Base-by-base conservation (phyloP, 352 stramenopile genomes). In the Phytophthora cryptogea region DNA sequence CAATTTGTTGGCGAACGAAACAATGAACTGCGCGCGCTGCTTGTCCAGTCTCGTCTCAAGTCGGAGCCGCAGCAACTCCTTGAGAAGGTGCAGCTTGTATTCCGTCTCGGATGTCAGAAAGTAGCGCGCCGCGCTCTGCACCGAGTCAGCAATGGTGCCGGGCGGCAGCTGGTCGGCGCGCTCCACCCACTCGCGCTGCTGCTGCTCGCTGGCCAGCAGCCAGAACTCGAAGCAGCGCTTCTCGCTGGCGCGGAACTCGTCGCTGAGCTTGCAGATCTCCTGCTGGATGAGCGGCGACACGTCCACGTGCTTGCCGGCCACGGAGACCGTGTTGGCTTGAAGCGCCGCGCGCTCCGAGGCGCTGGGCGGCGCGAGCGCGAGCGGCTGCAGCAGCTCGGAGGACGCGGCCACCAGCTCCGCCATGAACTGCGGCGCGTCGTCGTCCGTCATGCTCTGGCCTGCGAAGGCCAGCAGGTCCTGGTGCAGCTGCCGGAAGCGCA, bases 281-380 rank as follows among this genome's bases (percentile, higher is more conserved):
- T 91, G 76, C 54, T 92, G 83, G 57, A 94, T 92, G n/a, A 84
- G 54, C 3, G 81, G 68, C 20, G 83, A 90, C 39, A 94, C 76
- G 44, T 91, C 76, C 27, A 94, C 69, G 59, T 70, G 80, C 55
- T 89, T 90, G 27, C 80, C 76, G 27, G 68, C 60, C 37, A 92
- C 74, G 32, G 63, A 71, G 1, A 86, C 78, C 23, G 79, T 80
- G 66, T 86, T 86, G 20, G 70, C 66, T 70, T 89, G 74, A 40
- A 92, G 66, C 16, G 80, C 77, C n/a, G 80, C 60, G 41, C 83
- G 83, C 59, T 92, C 77, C 0, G 51, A 58, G 13, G 63, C 47
- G 54, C 72, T 74, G 4, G 71, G 75, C 10, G 80, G 54, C 4
- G 70, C 43, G 37, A 86, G 60, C 23, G 55, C 37, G 23, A 88